Conservation (phyloP, 2,329 filamentous ascomycete species). For the Exophiala sp. region DNA sequence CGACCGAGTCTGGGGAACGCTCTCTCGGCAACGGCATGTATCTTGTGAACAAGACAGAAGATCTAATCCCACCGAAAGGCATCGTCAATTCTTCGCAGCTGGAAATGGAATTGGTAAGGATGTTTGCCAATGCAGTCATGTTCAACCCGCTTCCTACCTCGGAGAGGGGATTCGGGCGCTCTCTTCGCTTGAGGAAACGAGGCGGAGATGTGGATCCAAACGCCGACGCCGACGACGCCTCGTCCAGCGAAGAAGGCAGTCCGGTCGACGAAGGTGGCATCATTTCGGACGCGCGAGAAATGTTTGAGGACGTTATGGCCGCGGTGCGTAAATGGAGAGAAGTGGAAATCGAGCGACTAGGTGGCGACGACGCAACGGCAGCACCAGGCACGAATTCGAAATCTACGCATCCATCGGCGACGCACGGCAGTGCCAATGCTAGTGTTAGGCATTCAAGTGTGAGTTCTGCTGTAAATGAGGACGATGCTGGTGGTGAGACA, state of each 20-base stretch:
- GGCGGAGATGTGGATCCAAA: constrained; percentile 37
- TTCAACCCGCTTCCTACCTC: constrained; percentile 75
- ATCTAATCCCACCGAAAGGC: constrained; percentile 77
- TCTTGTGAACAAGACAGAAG: constrained; percentile 58
- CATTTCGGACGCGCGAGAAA: constrained; percentile 80
- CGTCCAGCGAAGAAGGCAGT: constrained; percentile 46
- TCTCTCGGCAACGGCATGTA: constrained; percentile 41
- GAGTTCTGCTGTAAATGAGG: constrained; percentile 18
- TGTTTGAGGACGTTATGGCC: constrained; percentile 84
- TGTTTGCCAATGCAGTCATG: constrained; percentile 99
- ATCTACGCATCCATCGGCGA: constrained; percentile 1
- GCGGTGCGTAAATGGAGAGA: constrained; percentile 72
- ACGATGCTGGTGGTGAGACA: constrained; percentile 1
- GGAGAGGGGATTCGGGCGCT: constrained; percentile 63
- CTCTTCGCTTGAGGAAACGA: constrained; percentile 44
- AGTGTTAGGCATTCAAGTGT: constrained; percentile 24
- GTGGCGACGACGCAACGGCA: neutral
- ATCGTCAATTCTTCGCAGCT: constrained; percentile 93
- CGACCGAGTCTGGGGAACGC: constrained; percentile 7
- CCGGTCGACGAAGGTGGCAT: constrained; percentile 78
- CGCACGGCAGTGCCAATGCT: constrained; percentile 6
- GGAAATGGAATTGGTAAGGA: constrained; percentile 88
- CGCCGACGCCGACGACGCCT: constrained; percentile 43
- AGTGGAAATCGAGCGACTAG: constrained; percentile 53
- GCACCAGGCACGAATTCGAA: neutral